phyloP scores from a whole-genome alignment of 345 rosid species.

The Salix koriyanagi region DNA sequence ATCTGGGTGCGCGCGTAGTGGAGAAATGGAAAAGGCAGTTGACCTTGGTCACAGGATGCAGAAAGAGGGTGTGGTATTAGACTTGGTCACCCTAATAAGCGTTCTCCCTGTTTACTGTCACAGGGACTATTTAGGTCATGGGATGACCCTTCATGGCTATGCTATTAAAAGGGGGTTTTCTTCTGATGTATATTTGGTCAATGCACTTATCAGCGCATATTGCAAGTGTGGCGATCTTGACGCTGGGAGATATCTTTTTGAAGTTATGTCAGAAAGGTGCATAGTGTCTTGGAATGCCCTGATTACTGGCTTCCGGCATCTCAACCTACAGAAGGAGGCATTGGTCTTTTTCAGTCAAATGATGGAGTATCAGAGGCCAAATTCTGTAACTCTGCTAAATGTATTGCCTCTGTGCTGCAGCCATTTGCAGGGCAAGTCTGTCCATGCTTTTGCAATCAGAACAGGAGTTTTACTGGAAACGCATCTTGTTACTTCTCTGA shows the following conservation, averaged over 20 bases:
- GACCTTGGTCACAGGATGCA: slow-evolving; percentile 18
- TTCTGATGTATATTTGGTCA: slow-evolving; percentile 26
- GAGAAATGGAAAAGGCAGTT: slow-evolving; percentile 24
- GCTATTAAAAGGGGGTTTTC: slow-evolving; percentile 30
- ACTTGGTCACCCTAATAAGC: slow-evolving; percentile 33
- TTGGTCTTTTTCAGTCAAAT: slow-evolving; percentile 21
- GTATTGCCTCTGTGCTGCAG: slow-evolving; percentile 30
- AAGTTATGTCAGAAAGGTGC: slow-evolving; percentile 20
- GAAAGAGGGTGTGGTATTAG: slow-evolving; percentile 9
- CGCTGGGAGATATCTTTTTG: slow-evolving; percentile 33
- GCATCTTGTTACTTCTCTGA: slow-evolving; percentile 29
- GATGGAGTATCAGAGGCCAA: slow-evolving; percentile 27
- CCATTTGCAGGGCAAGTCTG: slow-evolving; percentile 28
- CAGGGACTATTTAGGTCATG: slow-evolving; percentile 16
- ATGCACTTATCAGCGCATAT: slow-evolving; percentile 43
- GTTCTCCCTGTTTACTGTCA: slow-evolving; percentile 20
- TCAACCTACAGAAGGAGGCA: slow-evolving; percentile 18
- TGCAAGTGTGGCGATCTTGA: slow-evolving; percentile 32
- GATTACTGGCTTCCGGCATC: slow-evolving; percentile 25
- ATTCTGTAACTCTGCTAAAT: slow-evolving; percentile 36
- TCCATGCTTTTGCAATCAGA: slow-evolving; percentile 34
- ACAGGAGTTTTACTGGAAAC: slow-evolving; percentile 24
- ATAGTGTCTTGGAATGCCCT: slow-evolving; percentile 43
- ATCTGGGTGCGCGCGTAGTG: slow-evolving; percentile 30
- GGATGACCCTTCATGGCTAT: slow-evolving; percentile 36